Base-by-base conservation (phyloP, 2,329 filamentous ascomycete species). In the Neofusicoccum cordaticola region DNA sequence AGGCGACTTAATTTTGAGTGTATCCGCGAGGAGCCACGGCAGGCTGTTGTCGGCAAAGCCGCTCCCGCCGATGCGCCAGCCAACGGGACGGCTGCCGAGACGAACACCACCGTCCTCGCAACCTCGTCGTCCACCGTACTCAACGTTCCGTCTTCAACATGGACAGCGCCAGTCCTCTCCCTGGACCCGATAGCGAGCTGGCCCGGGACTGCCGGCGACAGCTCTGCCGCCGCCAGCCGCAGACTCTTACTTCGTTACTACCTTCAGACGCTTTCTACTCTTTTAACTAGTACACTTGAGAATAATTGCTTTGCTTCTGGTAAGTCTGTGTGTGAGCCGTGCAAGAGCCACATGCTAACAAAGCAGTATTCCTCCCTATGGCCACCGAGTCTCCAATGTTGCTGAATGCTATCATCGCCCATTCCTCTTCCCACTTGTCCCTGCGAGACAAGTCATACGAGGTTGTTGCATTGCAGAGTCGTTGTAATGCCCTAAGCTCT, bases 231-330 rank as follows among this genome's bases (percentile, higher is more conserved):
- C 11, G 42, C 56, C 22, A 65, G 50, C 45, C 44, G 63, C 11
- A 61, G 63, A 34, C 35, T 61, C 5, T 31, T 65, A 11, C 37
- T 65, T n/a, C 53, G 63, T 7, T 65, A 65, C 12, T 65, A 65
- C 34, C 53, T 65, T 17, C 63, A 65, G 53, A 65, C 63, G 2
- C 41, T 65, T 13, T 65, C 63, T 19, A 65, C 63, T 15, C 63
- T 65, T 52, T 39, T 65, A 19, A 65, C 63, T 6, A 65, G 44
- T 31, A 52, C 63, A 4, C 56, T 65, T 42, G 63, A 65, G 42
- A 65, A 65, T 34, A 65, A 65, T 39, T 65, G 63, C 17, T 65
- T 65, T 44, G 63, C 56, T 12, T 65, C 63, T 45, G 63, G 63
- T 65, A 31, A 63, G 50, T 6, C 11, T 34, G 17, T 13, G n/a